phyloP scores from a whole-genome alignment of 345 rosid genomes.

The Laguncularia racemosa region DNA sequence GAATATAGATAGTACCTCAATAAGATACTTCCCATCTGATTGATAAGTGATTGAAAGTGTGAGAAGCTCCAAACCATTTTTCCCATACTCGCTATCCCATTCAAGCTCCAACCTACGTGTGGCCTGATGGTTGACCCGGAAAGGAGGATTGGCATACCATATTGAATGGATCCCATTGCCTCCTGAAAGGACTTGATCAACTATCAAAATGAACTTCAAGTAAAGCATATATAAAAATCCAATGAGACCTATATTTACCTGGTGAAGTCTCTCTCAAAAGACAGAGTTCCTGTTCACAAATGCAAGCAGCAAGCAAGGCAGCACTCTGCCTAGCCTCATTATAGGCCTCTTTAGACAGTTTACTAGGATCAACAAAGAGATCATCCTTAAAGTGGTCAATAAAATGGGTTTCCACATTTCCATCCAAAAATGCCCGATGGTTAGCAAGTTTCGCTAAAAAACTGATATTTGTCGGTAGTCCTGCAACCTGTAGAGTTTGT shows the following conservation, averaged over 20 bases:
- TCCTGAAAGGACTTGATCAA: constrained; percentile 24
- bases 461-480: constrained; percentile 85
- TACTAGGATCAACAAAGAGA: constrained; percentile 56
- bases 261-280: constrained; percentile 27
- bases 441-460: constrained; percentile 74
- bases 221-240: constrained; percentile 8
- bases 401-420: constrained; percentile 90
- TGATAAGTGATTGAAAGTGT: constrained; percentile 37
- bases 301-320: constrained; percentile 63
- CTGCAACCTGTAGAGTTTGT: constrained; percentile 66
- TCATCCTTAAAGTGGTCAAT: constrained; percentile 72
- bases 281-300: constrained; percentile 48
- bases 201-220: not conserved
- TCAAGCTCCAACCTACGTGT: constrained; percentile 52
- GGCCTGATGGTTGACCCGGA: constrained; percentile 66
- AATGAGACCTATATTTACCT: constrained; percentile 34
- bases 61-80: constrained; percentile 32
- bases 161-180: constrained; percentile 31
- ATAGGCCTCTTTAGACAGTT: constrained; percentile 38
- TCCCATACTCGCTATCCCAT: constrained; percentile 60
- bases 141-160: constrained; percentile 80
- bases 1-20: constrained; percentile 37
- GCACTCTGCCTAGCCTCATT: constrained; percentile 49
- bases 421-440: constrained; percentile 67
- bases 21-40: constrained; percentile 57